phyloP scores from a whole-genome alignment of 257 asterid genomes.

The Rehmannia glutinosa region DNA sequence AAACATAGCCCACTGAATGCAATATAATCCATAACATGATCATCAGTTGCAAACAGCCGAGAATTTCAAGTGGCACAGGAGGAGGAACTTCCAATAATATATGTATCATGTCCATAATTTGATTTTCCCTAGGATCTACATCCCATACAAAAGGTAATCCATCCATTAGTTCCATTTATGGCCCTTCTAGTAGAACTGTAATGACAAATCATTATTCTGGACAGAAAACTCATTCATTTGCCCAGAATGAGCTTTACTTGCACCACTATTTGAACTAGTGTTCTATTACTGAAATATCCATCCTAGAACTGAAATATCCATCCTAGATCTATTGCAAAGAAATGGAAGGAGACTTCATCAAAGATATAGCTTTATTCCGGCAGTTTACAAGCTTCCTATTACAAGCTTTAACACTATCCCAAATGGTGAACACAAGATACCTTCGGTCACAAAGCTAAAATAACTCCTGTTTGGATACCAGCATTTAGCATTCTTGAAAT shows the following conservation, averaged over 20 bases:
- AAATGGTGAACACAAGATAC: not conserved
- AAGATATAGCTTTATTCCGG: not conserved
- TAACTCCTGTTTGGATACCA: not conserved
- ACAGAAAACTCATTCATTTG: not conserved
- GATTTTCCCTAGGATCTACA: not conserved
- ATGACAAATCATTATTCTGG: not conserved
- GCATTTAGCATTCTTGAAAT: not conserved
- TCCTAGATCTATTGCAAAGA: not conserved
- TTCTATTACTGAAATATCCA: too few relatives aligned
- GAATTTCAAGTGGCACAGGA: not conserved
- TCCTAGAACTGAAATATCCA: not conserved
- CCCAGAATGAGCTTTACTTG: not conserved
- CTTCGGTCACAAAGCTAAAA: not conserved
- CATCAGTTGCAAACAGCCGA: not conserved
- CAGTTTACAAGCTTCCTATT: not conserved
- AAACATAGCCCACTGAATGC: not conserved
- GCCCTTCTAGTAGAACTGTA: not conserved
- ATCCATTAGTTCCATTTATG: not conserved
- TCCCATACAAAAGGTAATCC: conserved; percentile 1
- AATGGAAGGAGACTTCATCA: not conserved
- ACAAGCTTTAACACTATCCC: not conserved
- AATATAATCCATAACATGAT: not conserved
- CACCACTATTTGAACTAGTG: not conserved
- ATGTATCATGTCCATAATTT: not conserved
- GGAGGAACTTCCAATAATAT: not conserved